Evolutionary conservation across 331 rosid species (phyloP), one percentile per base, ranked within the genome.

Genomic region (Acacia concinna): DNA sequence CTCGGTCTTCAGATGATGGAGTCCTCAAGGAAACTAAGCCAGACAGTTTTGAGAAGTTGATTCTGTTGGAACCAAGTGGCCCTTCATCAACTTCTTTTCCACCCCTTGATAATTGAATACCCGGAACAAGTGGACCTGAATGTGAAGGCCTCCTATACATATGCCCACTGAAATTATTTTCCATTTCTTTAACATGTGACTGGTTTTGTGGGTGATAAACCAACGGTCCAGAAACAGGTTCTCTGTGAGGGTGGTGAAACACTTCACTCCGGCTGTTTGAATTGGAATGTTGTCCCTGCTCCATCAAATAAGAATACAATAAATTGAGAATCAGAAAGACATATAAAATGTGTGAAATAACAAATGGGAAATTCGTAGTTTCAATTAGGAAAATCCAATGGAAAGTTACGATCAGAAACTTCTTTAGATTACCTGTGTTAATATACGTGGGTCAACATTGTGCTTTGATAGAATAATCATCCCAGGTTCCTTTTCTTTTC

Each of bases 121-220:
- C 88, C 10, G 78, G 88, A 85, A 82, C 81, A 74, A 93, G 80
- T 25, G 98, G 99, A 18, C 99, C 99, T 2, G 98, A 93, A 77
- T 85, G 90, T 63, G 97, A 96, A 79, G 86, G 78, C 82, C 88
- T 85, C 80, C 80, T 82, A 64, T 54, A 73, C 2, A 62, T 46
- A 74, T 78, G 79, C 43, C 84, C 89, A 0, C 82, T 51, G 13
- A 74, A 78, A 83, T 83, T 85, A 37, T 38, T 77, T 77, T 84
- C 83, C 41, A 34, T 64, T 35, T 87, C 97, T 80, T 81, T 87
- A 72, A 54, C 78, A 18, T 85, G 86, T 34, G 88, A 32, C 28
- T 81, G 92, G 78, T 88, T 90, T 30, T 82, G 77, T 46, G 93
- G 92, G 71, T 80, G 74, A 41, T 41, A 87, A 65, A 79, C 85